Evolutionary conservation across 164 flowering plant species (phyloP), one percentile per base, ranked within the genome.

Genomic region (Saururus chinensis): DNA sequence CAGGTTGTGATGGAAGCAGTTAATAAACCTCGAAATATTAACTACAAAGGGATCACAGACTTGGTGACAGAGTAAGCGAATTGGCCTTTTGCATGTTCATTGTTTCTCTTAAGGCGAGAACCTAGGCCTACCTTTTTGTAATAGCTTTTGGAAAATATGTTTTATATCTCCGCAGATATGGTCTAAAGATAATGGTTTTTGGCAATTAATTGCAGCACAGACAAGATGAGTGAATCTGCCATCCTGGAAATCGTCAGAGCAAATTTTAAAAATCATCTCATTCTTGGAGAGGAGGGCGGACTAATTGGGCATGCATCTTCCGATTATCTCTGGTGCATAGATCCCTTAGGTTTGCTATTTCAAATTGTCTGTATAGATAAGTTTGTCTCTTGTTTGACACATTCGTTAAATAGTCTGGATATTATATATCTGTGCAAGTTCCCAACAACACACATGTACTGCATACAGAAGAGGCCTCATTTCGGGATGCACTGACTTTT

Each of bases 231-330:
- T 71, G 96, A 92, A 74, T 71, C 77, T 66, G 89, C 92, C 51
- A 87, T 92, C 60, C 71, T 92, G 51, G 86, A 84, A 71, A 87
- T 86, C 30, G 92, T 92, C 37, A 72, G 64, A 64, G 76, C 77
- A 72, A 86, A 82, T 67, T 92, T 87, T 60, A 59, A 48, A 25
- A 88, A 86, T 65, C 96, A 89, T 64, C 95, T 92, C 59, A 83
- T 92, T 73, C 95, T 92, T 71, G 98, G 98, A 70, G 98, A 89
- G 76, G 98, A 92, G 72, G 98, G 98, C 65, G 98, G 98, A 61
- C 21, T 92, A 65, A 92, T 87, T 60, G 98, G 95, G 57, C 86
- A 92, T 63, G 45, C 87, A 7, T 79, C 88, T 57, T 92, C 96
- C 42, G 90, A 89, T 70, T 89, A 89, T 76, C 87, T 92, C 22